Evolutionary conservation across 345 rosid species (phyloP).

Genomic region (Rhodamnia rubescens): DNA sequence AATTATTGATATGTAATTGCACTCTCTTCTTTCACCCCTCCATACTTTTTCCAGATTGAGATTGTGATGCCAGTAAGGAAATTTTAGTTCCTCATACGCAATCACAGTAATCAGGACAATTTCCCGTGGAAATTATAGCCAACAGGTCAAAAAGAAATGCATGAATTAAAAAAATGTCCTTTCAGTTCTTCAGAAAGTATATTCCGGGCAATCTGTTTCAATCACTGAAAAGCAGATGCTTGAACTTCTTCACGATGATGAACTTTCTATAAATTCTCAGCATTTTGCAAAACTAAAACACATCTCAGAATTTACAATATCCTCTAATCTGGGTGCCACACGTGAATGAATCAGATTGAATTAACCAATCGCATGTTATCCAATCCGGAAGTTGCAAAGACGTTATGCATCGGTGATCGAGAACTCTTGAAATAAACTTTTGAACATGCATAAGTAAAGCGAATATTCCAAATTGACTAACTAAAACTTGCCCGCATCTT

Average conservation of each 20-base stretch:
- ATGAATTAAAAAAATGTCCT: not conserved
- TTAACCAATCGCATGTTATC: not conserved
- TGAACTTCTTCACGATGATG: not conserved
- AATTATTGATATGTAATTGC: not conserved
- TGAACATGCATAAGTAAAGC: not conserved
- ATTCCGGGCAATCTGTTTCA: not conserved
- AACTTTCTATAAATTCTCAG: not conserved
- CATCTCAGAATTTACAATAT: not conserved
- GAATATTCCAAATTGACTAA: not conserved
- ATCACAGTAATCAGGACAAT: not conserved
- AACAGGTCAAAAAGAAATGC: not conserved
- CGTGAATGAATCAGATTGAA: not conserved
- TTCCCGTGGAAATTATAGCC: not conserved
- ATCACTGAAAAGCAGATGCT: not conserved
- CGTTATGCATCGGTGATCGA: not conserved
- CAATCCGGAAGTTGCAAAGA: not conserved
- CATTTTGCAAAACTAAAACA: not conserved
- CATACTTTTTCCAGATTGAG: not conserved
- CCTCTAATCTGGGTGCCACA: not conserved
- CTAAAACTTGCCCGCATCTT: not conserved
- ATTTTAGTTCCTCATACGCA: not conserved
- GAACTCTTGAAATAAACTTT: not conserved
- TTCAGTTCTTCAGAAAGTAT: not conserved
- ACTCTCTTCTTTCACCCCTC: not conserved
- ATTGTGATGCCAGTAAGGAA: not conserved